Conservation (phyloP, 768 basidiomycete genomes). For the Cystofilobasidium ferigula region DNA sequence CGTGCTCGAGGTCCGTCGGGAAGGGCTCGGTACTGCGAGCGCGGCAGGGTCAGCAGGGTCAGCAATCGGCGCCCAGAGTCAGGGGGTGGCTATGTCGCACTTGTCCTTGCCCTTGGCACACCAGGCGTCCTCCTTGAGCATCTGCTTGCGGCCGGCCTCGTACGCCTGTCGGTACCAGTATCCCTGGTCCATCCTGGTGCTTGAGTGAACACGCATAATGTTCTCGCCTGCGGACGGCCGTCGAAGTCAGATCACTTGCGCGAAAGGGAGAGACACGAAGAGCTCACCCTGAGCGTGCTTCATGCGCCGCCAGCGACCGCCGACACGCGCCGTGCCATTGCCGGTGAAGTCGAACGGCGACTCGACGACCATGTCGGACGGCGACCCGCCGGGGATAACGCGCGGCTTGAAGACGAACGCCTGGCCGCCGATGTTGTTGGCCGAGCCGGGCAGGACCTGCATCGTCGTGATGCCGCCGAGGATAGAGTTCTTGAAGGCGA, state of each 20-base stretch:
- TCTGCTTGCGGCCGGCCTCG: neutral
- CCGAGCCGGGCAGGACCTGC: conserved; percentile 47
- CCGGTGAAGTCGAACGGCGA: conserved; percentile 49
- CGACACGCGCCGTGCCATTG: neutral
- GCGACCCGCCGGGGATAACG: conserved; percentile 48
- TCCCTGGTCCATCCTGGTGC: conserved; percentile 4
- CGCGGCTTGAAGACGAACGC: conserved; percentile 68
- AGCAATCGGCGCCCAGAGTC: neutral
- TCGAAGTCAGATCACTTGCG: neutral
- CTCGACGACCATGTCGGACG: conserved; percentile 44
- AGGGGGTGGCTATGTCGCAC: neutral
- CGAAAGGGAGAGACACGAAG: neutral
- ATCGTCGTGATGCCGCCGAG: conserved; percentile 80
- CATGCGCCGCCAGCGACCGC: neutral
- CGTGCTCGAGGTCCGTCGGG: neutral
- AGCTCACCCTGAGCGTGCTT: neutral
- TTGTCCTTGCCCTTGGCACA: conserved; percentile 12
- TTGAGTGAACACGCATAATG: neutral
- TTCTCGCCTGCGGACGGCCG: neutral
- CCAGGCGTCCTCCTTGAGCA: conserved; percentile 8
- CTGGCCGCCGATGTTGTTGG: conserved; percentile 51
- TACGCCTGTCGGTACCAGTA: neutral
- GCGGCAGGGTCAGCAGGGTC: neutral
- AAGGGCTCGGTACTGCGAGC: neutral
- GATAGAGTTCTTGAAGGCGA: conserved; percentile 55